Percentiles rank a stretch among this genome's conserved stretches.
Conservation (phyloP, 1,284 basidiomycete genomes). For the Trichosporon sp. region DNA sequence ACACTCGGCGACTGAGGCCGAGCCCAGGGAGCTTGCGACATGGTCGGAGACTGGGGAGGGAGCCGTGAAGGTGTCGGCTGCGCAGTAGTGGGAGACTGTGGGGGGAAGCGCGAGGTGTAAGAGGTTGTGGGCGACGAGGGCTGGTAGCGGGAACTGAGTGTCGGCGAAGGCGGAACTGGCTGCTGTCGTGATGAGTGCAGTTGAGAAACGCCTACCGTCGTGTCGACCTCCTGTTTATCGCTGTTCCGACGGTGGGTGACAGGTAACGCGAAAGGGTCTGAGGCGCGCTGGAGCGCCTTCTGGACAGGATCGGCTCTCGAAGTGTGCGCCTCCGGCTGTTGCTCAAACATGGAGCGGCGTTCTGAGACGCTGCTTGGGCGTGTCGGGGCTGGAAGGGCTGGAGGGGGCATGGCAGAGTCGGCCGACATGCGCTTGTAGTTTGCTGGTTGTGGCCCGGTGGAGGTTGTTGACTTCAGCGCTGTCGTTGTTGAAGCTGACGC, state of each 20-base stretch:
- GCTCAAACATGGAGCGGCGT: conserved; percentile 14
- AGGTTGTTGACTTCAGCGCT: background rate
- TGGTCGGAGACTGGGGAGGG: background rate
- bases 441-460: background rate
- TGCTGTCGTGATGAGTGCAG: background rate
- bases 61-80: background rate
- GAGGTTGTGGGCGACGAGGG: background rate
- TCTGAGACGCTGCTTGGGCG: conserved; percentile 8
- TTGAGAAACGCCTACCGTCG: background rate
- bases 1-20: conserved; percentile 10
- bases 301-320: conserved; percentile 7
- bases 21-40: conserved; percentile 12
- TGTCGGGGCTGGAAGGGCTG: background rate
- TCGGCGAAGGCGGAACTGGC: background rate
- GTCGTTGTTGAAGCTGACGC: background rate
- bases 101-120: background rate
- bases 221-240: conserved; percentile 10
- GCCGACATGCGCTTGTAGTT: conserved; percentile 7
- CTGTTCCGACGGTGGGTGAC: conserved; percentile 8
- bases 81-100: background rate
- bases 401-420: conserved; percentile 2
- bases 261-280: conserved; percentile 18
- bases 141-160: background rate
- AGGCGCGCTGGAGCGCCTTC: conserved; percentile 1
- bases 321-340: background rate